Base-by-base conservation (phyloP, 257 asterid genomes). In the Rauvolfia tetraphylla region DNA sequence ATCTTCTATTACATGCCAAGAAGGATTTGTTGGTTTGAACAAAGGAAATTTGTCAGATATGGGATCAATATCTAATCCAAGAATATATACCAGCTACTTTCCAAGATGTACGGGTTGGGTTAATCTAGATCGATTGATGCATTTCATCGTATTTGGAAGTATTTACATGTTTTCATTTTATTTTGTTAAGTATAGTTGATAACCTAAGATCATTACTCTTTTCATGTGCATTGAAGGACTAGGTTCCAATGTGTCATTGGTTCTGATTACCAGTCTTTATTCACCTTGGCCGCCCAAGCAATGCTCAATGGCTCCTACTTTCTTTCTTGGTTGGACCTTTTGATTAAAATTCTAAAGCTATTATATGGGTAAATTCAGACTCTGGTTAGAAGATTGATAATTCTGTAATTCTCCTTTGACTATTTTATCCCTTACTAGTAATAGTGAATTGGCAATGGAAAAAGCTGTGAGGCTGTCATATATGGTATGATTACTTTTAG, bases 151-250 rank as follows among this genome's bases (percentile, higher is more conserved):
- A 5, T 17, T 13, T 67, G 18, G 10, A 39, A 27, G 20, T 20
- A 22, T 23, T 67, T 38, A 23, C 48, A 33, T 67, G 72, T 41
- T 38, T 67, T 39, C 12, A 22, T n/a, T n/a, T n/a, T n/a, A n/a
- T n/a, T n/a, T n/a, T n/a, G n/a, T 20, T 20, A 49, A 49, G 22
- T 15, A 11, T 49, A 27, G 41, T 29, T 34, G 20, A 61, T 31
- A 7, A 67, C 23, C 58, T 71, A 62, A 83, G 41, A 54, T 29
- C 14, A 46, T 58, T 3, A n/a, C 66, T 83, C 36, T 69, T 71
- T 54, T 72, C 79, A 71, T 13, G 56, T 49, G 33, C 10, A 61
- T 61, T 49, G 20, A 14, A 61, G 39, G 27, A 61, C 39, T 1
- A 61, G 29, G 14, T 12, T 13, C 68, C 33, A 27, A 10, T 29